Base-by-base conservation (phyloP, 352 stramenopile species). In the Globisporangium orthogonon region DNA sequence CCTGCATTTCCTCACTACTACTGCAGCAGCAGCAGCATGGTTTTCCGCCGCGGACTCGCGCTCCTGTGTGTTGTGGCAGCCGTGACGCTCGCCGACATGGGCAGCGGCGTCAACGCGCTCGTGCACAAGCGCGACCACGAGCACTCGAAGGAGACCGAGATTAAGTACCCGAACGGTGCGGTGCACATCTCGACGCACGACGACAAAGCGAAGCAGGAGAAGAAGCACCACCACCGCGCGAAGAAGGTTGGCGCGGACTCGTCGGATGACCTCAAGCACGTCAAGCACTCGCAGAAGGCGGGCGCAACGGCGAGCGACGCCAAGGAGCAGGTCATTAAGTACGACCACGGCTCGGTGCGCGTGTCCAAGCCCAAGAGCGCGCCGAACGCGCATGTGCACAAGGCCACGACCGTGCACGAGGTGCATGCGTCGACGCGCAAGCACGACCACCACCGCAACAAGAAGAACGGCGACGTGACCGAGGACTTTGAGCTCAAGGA, bases 331-430 rank as follows among this genome's bases (percentile, higher is more conserved):
- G 63, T 66, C 46, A 67, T 72, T 44, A 67, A 76, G 55, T 87
- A 87, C 66, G 56, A 74, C 1, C 74, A 81, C 47, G 78, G 76
- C 45, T 69, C 60, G 15, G 76, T 87, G 50, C 77, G 70, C 39
- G 75, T 78, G 14, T 67, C 59, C 15, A 62, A 61, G 50, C 63
- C 66, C 52, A 61, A 61, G 23, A 47, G 50, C 6, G 41, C 7
- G 23, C 17, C n/a, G 14, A 14, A 53, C 0, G 29, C 51, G 17
- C 15, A 47, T 15, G 53, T 56, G 47, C 44, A 60, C 41, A 66
- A 60, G 49, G 46, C 56, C 31, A 49, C 44, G 33, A 39, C 52
- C 37, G 15, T 47, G 7, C 37, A 63, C 35, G 50, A 54, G 29
- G 31, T 60, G 49, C 57, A 63, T 43, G 57, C 30, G 11, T 49